Evolutionary conservation across 176 grass and related monocot species (phyloP).

Genomic region (Lolium rigidum): DNA sequence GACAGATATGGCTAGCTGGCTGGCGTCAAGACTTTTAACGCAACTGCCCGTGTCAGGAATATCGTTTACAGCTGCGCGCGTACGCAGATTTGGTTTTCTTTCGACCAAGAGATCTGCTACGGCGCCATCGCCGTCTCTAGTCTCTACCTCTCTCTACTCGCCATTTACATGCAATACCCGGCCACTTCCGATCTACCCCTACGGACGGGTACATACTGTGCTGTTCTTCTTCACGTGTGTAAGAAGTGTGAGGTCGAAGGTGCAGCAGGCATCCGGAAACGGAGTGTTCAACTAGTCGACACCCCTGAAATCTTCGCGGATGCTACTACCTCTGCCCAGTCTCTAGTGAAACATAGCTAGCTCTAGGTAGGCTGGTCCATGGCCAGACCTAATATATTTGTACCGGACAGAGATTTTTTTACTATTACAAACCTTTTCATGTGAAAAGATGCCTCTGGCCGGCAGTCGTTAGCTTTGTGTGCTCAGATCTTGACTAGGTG

Average conservation of each 20-base stretch:
- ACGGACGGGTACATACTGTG: neutral
- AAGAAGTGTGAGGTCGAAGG: neutral
- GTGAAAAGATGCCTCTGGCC: constrained; percentile 59
- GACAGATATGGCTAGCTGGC: constrained; percentile 17
- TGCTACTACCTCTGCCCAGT: neutral
- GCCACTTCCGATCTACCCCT: neutral
- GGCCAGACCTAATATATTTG: constrained; percentile 2
- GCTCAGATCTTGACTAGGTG: constrained; percentile 63
- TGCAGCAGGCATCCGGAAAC: neutral
- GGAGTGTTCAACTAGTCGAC: neutral
- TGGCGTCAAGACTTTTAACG: constrained; percentile 57
- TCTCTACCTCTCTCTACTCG: neutral
- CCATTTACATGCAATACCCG: neutral
- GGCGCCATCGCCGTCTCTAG: neutral
- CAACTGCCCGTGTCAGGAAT: constrained; percentile 52
- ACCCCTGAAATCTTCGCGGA: constrained; percentile 25
- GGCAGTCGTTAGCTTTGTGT: constrained; percentile 41
- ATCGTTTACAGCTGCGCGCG: constrained; percentile 36
- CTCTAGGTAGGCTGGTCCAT: constrained; percentile 43
- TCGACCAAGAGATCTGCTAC: neutral
- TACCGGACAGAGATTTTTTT: constrained; percentile 31
- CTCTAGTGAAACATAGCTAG: constrained; percentile 8
- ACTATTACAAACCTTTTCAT: constrained; percentile 40
- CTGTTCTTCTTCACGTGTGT: neutral
- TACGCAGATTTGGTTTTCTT: constrained; percentile 5